Evolutionary conservation across 179 eudicot genomes (phyloP).

Genomic region (Sideroxylon spinosum): DNA sequence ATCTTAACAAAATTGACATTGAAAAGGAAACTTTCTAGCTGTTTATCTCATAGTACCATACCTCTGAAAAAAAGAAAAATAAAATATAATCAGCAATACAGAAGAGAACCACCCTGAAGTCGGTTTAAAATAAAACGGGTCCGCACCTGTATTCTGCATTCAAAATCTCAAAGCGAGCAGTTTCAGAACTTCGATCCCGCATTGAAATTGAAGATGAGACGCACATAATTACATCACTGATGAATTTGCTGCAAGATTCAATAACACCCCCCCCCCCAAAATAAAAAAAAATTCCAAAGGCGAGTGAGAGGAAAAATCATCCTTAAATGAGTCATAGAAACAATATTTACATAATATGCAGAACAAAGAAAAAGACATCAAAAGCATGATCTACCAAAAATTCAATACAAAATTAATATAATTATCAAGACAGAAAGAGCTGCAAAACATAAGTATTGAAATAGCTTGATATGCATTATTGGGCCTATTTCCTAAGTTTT

Average conservation of each 20-base stretch:
- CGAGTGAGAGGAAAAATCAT: not conserved
- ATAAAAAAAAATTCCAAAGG: not conserved
- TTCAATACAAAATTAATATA: not conserved
- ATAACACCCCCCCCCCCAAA: not conserved
- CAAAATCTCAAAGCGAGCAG: slow-evolving; percentile 88
- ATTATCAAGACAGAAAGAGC: not conserved
- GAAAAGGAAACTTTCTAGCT: not conserved
- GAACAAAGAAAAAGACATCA: not conserved
- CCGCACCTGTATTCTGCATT: slow-evolving; percentile 60
- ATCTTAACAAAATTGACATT: not conserved
- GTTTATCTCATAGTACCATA: not conserved
- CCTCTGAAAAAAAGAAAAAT: not conserved
- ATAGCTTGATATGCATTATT: no score
- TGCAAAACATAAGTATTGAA: no score
- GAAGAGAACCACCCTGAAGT: not conserved
- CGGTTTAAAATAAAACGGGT: no score
- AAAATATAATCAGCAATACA: not conserved
- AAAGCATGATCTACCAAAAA: not conserved
- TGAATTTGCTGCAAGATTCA: slow-evolving; percentile 63
- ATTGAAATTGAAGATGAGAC: slow-evolving; percentile 74
- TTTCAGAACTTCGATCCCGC: slow-evolving; percentile 75
- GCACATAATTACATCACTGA: slow-evolving; percentile 78
- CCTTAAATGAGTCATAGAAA: not conserved
- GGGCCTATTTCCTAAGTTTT: no score
- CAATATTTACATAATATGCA: not conserved